A percentile compares a stretch with the other conserved stretches of the same genome.
phyloP scores from a whole-genome alignment of 805 yeast genomes.

The Kregervanrija pseudodelftensis region DNA sequence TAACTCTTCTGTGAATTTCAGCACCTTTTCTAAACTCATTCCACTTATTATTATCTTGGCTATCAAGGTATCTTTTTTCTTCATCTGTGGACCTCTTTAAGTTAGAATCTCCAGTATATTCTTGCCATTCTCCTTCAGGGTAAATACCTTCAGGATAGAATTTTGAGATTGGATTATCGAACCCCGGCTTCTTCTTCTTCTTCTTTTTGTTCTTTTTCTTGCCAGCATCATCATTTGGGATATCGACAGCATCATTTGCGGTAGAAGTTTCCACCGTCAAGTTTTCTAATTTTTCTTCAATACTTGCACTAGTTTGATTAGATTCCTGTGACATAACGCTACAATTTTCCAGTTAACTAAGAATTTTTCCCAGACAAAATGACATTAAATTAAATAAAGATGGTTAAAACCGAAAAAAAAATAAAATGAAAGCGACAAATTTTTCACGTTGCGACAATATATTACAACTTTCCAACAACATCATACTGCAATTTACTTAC shows the following conservation, averaged over 20 bases:
- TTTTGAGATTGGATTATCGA: slow-evolving; percentile 43
- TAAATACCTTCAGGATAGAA: slow-evolving; percentile 64
- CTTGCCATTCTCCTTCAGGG: slow-evolving; percentile 86
- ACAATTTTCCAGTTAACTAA: background rate
- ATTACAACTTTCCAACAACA: too few species aligned
- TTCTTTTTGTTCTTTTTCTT: slow-evolving; percentile 51
- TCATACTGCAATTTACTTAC: too few species aligned
- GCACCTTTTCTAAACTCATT: slow-evolving; percentile 93
- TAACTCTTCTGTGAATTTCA: slow-evolving; percentile 88
- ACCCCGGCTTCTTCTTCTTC: slow-evolving; percentile 44
- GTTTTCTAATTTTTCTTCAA: background rate
- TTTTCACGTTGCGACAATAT: too few species aligned
- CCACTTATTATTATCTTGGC: slow-evolving; percentile 58
- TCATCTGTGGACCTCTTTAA: slow-evolving; percentile 75
- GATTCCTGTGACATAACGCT: background rate
- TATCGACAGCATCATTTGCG: slow-evolving; percentile 1
- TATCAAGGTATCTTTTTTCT: slow-evolving; percentile 74
- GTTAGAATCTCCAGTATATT: slow-evolving; percentile 61
- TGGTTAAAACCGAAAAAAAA: background rate
- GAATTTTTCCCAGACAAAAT: background rate
- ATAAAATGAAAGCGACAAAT: too few species aligned
- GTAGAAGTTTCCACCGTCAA: background rate
- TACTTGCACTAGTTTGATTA: too few species aligned
- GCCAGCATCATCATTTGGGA: slow-evolving; percentile 15
- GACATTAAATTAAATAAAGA: background rate